phyloP scores from a whole-genome alignment of 2,329 filamentous ascomycete species.

The Pseudogymnoascus sp. region DNA sequence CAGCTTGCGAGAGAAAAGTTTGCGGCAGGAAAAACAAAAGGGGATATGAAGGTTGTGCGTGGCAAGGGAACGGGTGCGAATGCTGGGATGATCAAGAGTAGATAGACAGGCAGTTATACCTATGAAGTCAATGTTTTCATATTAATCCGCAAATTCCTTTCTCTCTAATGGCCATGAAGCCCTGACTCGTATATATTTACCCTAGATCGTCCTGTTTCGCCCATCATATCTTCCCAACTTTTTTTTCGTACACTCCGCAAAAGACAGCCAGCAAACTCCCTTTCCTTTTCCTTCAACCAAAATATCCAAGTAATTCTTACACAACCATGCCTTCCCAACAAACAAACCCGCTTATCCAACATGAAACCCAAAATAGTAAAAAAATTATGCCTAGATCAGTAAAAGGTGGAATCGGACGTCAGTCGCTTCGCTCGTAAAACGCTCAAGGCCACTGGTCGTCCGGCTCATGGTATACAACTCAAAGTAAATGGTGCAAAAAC shows the following conservation, averaged over 20 bases:
- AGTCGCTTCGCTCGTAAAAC: background rate
- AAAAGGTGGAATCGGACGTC: background rate
- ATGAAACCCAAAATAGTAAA: background rate
- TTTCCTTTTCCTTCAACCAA: background rate
- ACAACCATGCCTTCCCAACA: background rate
- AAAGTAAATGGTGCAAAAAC: constrained; percentile 3
- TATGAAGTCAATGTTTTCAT: background rate
- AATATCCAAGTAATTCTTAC: background rate
- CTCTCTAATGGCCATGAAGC: background rate
- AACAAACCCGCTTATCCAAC: background rate
- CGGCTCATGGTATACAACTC: background rate
- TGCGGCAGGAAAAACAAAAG: constrained; percentile 21
- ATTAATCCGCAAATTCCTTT: background rate
- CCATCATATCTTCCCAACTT: background rate
- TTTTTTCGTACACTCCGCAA: background rate
- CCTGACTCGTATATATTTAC: background rate
- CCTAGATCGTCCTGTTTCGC: background rate
- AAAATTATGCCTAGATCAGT: background rate
- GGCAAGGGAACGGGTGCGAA: constrained; percentile 6
- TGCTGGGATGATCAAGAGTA: background rate
- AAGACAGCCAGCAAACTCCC: background rate
- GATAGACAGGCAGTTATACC: constrained; percentile 3
- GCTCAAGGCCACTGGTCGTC: background rate
- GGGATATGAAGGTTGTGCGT: constrained; percentile 2
- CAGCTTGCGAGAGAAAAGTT: constrained; percentile 27